Evolutionary conservation across 768 basidiomycete species (phyloP).

Genomic region (Neoboletus subvelutipes): DNA sequence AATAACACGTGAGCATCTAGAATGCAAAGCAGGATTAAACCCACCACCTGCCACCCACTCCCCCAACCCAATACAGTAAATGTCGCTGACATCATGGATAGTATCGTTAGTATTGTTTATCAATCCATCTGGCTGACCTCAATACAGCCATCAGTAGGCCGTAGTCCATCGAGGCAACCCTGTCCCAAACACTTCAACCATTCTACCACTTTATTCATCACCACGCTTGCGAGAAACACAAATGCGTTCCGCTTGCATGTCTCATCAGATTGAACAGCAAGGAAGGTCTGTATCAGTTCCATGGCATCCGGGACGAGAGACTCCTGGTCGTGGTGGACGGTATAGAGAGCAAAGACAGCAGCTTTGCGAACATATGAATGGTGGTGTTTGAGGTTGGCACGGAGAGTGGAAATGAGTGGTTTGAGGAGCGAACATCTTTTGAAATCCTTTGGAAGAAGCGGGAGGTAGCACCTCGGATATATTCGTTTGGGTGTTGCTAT

Average conservation of each 20-base stretch:
- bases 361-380: conserved; percentile 97
- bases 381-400: conserved; percentile 92
- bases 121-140: conserved; percentile 92
- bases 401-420: conserved; percentile 91
- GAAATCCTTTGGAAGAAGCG: conserved; percentile 95
- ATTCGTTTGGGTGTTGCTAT: conserved; percentile 99
- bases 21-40: too few species aligned
- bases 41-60: too few species aligned
- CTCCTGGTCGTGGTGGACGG: conserved; percentile 93
- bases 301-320: conserved; percentile 89
- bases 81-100: too few species aligned
- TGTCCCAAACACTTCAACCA: conserved; percentile 89
- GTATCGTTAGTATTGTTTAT: too few species aligned
- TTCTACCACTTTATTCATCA: conserved; percentile 89
- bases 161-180: conserved; percentile 81
- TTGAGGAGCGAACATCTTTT: conserved; percentile 90
- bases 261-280: conserved; percentile 91
- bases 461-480: conserved; percentile 96
- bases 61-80: too few species aligned
- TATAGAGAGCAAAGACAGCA: conserved; percentile 93
- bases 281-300: conserved; percentile 51
- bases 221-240: conserved; percentile 84
- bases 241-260: conserved; percentile 98
- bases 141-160: conserved; percentile 94
- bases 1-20: too few species aligned